Conservation (phyloP, 345 rosid species). For the Citrus cavaleriei region DNA sequence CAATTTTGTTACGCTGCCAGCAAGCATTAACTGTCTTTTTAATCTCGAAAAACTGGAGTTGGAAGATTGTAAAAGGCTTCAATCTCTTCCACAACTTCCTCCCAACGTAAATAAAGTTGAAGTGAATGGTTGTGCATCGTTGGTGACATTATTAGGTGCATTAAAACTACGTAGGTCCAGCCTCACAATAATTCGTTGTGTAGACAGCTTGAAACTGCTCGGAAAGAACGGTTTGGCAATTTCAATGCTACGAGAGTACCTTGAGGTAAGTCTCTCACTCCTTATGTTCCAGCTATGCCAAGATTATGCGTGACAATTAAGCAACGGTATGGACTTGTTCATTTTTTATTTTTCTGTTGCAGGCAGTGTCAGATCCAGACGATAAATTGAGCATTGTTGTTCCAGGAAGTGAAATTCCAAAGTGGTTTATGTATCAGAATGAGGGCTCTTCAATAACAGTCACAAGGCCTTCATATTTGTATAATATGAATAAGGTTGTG, state of each 20-base stretch:
- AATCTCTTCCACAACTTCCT: no score
- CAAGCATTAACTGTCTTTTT: neutral
- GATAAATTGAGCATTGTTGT: no score
- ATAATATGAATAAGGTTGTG: no score
- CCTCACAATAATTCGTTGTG: neutral
- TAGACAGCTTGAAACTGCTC: constrained; percentile 6
- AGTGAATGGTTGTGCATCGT: constrained; percentile 7
- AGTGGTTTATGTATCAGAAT: no score
- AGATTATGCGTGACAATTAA: neutral
- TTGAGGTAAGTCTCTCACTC: neutral
- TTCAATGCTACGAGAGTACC: neutral
- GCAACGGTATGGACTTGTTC: neutral
- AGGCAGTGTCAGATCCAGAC: neutral
- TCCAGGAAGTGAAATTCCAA: no score
- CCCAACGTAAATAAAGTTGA: neutral
- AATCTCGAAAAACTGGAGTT: neutral
- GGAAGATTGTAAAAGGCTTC: constrained; percentile 18
- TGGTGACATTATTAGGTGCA: constrained; percentile 11
- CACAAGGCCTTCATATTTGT: no score
- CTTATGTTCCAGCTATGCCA: neutral
- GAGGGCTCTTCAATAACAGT: neutral
- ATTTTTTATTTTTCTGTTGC: neutral
- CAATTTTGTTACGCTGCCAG: no score
- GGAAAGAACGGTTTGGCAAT: neutral
- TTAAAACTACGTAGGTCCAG: neutral